A percentile compares a stretch with the other conserved stretches of the same genome.
phyloP scores from a whole-genome alignment of 192 early-diverging fungal genomes.

The Chytriomyces sp. region DNA sequence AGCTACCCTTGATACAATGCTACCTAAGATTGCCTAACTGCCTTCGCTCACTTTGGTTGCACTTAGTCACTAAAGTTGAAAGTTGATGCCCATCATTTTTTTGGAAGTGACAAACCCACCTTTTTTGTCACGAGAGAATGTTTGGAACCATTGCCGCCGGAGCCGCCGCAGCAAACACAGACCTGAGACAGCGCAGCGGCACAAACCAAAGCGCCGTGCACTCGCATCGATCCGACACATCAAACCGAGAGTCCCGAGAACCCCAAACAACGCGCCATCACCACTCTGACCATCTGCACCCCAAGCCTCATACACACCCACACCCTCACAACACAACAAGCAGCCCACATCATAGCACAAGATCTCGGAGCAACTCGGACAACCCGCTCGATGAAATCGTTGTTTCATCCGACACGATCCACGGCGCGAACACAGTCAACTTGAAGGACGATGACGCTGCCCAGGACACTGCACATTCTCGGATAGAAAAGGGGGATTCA shows the following conservation, averaged over 20 bases:
- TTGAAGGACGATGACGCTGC: too few relatives aligned
- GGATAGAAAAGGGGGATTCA: too few relatives aligned
- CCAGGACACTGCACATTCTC: too few relatives aligned
- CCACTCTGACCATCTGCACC: too few relatives aligned
- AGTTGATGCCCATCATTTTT: constrained; percentile 1
- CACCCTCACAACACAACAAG: too few relatives aligned
- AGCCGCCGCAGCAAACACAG: not conserved
- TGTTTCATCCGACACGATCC: not conserved
- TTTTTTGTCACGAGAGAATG: not conserved
- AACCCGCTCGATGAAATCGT: not conserved
- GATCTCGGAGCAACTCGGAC: not conserved
- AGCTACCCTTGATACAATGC: not conserved
- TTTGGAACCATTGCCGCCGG: not conserved
- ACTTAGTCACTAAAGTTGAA: not conserved
- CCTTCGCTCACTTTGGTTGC: not conserved
- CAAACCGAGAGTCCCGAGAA: too few relatives aligned
- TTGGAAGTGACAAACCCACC: not conserved
- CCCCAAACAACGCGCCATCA: too few relatives aligned
- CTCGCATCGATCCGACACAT: too few relatives aligned
- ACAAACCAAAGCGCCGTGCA: too few relatives aligned
- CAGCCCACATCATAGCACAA: too few relatives aligned
- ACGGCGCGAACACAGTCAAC: not conserved
- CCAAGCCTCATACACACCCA: too few relatives aligned
- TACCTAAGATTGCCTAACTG: not conserved
- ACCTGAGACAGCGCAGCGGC: too few relatives aligned